A percentile compares a stretch with the other conserved stretches of the same genome.
Conservation (phyloP, 2,329 filamentous ascomycete species). For the Epichloe glyceriae region DNA sequence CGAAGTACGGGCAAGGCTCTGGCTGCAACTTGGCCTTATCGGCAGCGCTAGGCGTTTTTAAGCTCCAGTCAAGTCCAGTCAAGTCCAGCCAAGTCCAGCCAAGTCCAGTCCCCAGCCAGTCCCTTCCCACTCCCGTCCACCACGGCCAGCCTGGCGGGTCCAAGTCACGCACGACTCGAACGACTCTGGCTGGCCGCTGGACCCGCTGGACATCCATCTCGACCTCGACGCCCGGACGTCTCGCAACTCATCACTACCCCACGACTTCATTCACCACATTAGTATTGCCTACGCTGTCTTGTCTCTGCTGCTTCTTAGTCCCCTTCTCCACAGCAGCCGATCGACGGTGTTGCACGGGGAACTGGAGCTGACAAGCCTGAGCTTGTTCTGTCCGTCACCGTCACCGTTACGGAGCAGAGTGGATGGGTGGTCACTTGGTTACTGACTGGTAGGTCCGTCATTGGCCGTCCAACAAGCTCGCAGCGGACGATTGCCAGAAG, state of each 20-base stretch:
- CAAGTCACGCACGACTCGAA: too few species aligned
- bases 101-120: too few species aligned
- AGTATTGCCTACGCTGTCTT: neutral
- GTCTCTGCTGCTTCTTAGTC: neutral
- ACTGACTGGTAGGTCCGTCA: neutral
- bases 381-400: constrained; percentile 40
- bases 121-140: too few species aligned
- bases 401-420: constrained; percentile 32
- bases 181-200: too few species aligned
- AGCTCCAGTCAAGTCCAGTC: too few species aligned
- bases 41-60: too few species aligned
- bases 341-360: neutral
- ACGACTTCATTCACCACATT: neutral
- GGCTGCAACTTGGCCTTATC: too few species aligned
- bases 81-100: too few species aligned
- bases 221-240: neutral
- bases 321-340: neutral
- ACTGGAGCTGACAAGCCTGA: neutral
- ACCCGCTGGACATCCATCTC: too few species aligned
- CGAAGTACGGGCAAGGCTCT: too few species aligned
- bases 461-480: neutral
- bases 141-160: neutral
- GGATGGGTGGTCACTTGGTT: neutral
- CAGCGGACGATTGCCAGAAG: neutral
- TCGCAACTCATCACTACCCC: neutral